Conservation (phyloP, 108 stramenopile genomes). For the Cyclotella baltica region DNA sequence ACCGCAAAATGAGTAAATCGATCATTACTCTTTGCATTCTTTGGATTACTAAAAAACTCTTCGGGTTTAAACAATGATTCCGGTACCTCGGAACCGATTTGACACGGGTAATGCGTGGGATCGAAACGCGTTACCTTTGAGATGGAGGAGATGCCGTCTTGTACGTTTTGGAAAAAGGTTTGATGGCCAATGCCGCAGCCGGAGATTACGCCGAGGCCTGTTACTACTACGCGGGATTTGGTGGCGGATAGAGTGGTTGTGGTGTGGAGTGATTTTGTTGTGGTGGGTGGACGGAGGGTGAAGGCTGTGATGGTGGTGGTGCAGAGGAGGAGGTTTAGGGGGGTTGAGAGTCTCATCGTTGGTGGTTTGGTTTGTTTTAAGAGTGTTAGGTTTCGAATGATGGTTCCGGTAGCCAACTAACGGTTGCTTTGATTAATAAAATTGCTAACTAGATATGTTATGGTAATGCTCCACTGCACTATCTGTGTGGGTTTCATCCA, state of each 20-base stretch:
- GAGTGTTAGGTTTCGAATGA: neutral
- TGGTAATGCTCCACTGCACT: no score
- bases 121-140: constrained; percentile 83
- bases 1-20: constrained; percentile 97
- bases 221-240: constrained; percentile 87
- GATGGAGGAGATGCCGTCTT: constrained; percentile 83
- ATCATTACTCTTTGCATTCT: constrained; percentile 93
- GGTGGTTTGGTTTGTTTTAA: neutral
- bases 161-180: constrained; percentile 77
- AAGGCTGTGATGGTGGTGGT: constrained; percentile 25
- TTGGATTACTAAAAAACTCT: constrained; percentile 86
- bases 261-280: constrained; percentile 14
- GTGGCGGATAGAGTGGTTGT: constrained; percentile 24
- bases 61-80: constrained; percentile 88
- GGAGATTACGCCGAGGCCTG: constrained; percentile 92
- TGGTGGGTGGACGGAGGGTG: constrained; percentile 29
- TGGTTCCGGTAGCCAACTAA: neutral
- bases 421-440: neutral
- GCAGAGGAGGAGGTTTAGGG: constrained; percentile 9
- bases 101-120: constrained; percentile 82
- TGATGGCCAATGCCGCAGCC: constrained; percentile 92
- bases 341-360: constrained; percentile 19
- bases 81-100: constrained; percentile 89
- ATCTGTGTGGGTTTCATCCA: no score
- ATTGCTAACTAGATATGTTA: no score